Conservation (phyloP, 495 filamentous ascomycete species). For the Mytilinidion resinicola region DNA sequence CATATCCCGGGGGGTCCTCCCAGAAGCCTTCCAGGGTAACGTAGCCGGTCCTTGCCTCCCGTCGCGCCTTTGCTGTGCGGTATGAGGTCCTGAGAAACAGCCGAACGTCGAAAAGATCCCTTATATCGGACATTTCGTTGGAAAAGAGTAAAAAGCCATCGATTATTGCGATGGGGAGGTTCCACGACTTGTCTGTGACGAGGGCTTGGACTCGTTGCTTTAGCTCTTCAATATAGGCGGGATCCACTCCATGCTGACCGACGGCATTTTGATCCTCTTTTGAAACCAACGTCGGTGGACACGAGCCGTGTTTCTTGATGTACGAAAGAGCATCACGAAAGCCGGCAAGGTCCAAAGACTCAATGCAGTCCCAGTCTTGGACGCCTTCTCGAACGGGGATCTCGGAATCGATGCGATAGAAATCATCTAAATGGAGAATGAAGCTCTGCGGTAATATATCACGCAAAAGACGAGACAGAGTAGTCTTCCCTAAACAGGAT, state of each 20-base stretch:
- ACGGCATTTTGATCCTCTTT: constrained; percentile 73
- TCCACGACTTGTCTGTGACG: constrained; percentile 13
- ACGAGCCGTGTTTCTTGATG: constrained; percentile 57
- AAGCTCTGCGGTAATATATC: constrained; percentile 49
- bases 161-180: constrained; percentile 47
- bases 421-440: constrained; percentile 90
- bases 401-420: constrained; percentile 70
- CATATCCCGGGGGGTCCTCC: constrained; percentile 88
- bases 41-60: constrained; percentile 74
- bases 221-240: constrained; percentile 39
- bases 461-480: constrained; percentile 38
- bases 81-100: constrained; percentile 66
- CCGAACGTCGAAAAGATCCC: constrained; percentile 59
- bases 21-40: constrained; percentile 85
- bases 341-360: constrained; percentile 59
- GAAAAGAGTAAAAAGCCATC: constrained; percentile 84
- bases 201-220: constrained; percentile 17
- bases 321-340: constrained; percentile 56
- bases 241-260: constrained; percentile 43
- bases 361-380: constrained; percentile 82
- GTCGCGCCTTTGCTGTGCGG: constrained; percentile 52
- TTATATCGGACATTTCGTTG: constrained; percentile 37
- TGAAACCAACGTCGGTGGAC: constrained; percentile 57
- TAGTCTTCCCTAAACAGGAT: constrained; percentile 38
- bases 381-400: constrained; percentile 54